These are phyloP conservation scores for Malus fusca DNA, from an alignment of 306 rosid species.

Conservation along the genomic window DNA sequence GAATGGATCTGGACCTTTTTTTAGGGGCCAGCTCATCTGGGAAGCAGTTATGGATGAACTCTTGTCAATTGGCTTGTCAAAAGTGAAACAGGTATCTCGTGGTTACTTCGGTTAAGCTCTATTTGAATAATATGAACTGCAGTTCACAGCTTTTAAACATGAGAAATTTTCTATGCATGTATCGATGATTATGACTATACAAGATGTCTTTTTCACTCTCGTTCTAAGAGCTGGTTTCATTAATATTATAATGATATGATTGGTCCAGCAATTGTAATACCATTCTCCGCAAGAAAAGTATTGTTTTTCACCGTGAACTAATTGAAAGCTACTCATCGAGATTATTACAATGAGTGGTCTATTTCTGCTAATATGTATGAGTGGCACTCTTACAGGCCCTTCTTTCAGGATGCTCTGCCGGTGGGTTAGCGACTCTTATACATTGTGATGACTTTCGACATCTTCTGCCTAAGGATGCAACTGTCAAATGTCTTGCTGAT, in stretches of 20 bases:
- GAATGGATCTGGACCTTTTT: slow-evolving; percentile 49
- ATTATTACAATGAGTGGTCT: not conserved
- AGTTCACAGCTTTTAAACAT: not conserved
- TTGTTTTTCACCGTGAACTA: not conserved
- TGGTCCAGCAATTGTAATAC: not conserved
- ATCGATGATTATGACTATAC: not conserved
- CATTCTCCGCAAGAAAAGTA: not conserved
- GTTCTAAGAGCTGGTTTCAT: no score
- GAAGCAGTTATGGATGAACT: slow-evolving; percentile 76
- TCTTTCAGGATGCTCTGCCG: slow-evolving; percentile 98
- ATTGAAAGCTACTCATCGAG: not conserved
- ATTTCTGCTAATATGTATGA: not conserved
- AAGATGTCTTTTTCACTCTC: not conserved
- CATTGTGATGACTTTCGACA: slow-evolving; percentile 77
- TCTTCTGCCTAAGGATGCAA: slow-evolving; percentile 44
- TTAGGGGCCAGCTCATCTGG: slow-evolving; percentile 96
- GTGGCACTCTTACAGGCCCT: slow-evolving; percentile 57
- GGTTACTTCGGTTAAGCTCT: not conserved
- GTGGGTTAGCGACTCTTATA: slow-evolving; percentile 90
- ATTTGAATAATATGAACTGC: not conserved
- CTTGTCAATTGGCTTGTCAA: slow-evolving; percentile 70
- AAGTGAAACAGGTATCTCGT: slow-evolving; percentile 61
- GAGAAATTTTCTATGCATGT: not conserved
- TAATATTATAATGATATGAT: not conserved
- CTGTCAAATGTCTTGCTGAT: slow-evolving; percentile 87